Evolutionary conservation across 441 rosid species (phyloP), one percentile per base, ranked within the genome.

Genomic region (Arabidopsis hybrid): DNA sequence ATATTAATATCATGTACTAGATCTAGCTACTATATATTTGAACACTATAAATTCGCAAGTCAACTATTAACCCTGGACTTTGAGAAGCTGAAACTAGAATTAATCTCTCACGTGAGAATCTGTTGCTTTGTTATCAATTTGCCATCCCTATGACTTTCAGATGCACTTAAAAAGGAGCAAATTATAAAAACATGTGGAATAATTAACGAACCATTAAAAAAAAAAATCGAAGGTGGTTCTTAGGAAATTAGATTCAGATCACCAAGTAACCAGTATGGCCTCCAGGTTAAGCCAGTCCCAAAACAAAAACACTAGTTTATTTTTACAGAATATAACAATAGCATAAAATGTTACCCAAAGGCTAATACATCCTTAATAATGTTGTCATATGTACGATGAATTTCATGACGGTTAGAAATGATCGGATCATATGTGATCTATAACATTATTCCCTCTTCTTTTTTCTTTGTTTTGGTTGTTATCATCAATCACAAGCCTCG

Each of bases 81-180:
- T 2, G 5, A 35, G 47, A 49, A 50, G 14, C 34, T 55, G 11
- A 53, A 53, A 40, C 11, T 55, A 40, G 0, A 67, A 26, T 40
- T 13, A 40, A 53, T 55, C 49, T 38, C 8, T 53, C 51, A 53
- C 14, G 61, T 67, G 71, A 67, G 3, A 52, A n/a, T 45, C 8
- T 45, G 60, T n/a, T 51, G 38, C 50, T 51, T 52, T 35, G 18
- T 7, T 66, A 21, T 52, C 38, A 66, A 38, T 66, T 6, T 51
- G 26, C 17, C 35, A 65, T 51, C 26, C 39, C 42, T 50, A 4
- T 50, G 46, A 45, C 18, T 45, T n/a, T 45, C 50, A 45, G 18
- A 17, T 49, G 46, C 51, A 49, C 11, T 36, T 35, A 31, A 45
- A 45, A 45, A 0, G 50, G 18, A 45, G 18, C 0, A 45, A n/a